Percentiles rank a stretch among this genome's conserved stretches.
These are phyloP conservation scores for Boletus insuetus DNA, from an alignment of 768 basidiomycete species.

Conservation along the genomic window DNA sequence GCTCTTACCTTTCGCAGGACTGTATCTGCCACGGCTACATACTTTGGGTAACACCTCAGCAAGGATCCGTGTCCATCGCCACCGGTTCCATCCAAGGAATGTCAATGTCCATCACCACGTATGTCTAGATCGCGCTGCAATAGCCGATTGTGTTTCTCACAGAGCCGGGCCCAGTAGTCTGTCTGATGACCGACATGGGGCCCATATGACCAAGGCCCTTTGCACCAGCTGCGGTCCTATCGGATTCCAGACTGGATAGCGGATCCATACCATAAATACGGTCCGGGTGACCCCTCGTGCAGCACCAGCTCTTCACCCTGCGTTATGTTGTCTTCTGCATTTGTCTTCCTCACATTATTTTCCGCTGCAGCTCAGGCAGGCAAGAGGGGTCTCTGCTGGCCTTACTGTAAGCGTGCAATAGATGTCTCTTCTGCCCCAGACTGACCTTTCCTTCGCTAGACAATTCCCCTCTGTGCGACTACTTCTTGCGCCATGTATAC, in stretches of 20 bases:
- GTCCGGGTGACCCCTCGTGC: not conserved
- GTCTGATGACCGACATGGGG: not conserved
- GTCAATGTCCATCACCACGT: not conserved
- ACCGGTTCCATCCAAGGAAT: not conserved
- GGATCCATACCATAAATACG: constrained; percentile 11
- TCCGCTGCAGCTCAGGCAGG: constrained; percentile 28
- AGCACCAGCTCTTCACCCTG: not conserved
- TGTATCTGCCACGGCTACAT: no score
- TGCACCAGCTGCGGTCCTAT: no score
- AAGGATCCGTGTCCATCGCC: not conserved
- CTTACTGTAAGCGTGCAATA: constrained; percentile 27
- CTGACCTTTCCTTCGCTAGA: constrained; percentile 16
- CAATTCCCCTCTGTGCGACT: constrained; percentile 30
- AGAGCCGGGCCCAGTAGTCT: not conserved
- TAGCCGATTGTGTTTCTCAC: not conserved
- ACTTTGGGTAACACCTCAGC: not conserved
- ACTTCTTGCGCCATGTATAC: not conserved
- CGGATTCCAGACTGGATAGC: not conserved
- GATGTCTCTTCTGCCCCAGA: not conserved
- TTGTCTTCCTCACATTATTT: constrained; percentile 21
- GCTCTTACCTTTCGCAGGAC: no score
- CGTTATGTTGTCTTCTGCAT: constrained; percentile 18
- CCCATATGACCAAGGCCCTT: not conserved
- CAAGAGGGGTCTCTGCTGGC: constrained; percentile 38
- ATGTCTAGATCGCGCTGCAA: not conserved